Percentiles rank a stretch among this genome's conserved stretches.
phyloP scores from a whole-genome alignment of 2,329 filamentous ascomycete genomes.

The Orbilia javanica region DNA sequence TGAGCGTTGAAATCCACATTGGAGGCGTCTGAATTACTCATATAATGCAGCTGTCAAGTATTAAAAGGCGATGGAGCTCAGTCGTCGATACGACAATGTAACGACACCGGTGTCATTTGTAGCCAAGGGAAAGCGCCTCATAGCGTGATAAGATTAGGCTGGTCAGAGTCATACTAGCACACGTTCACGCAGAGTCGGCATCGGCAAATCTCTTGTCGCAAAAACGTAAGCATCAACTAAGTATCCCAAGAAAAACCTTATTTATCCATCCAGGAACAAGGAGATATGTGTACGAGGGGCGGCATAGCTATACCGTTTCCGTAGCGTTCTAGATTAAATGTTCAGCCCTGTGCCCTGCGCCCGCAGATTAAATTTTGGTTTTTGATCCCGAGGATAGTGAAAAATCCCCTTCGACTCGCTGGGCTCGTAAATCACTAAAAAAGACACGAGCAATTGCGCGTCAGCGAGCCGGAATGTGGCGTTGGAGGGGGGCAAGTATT shows the following conservation, averaged over 20 bases:
- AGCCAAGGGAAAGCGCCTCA: too few relatives aligned
- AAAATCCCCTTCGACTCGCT: neutral
- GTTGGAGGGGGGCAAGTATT: neutral
- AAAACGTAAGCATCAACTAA: neutral
- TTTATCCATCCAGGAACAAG: neutral
- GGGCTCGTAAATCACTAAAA: too few relatives aligned
- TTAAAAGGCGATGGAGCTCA: too few relatives aligned
- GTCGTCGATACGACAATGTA: too few relatives aligned
- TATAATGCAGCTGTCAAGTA: too few relatives aligned
- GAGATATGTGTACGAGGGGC: neutral
- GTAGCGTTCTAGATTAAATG: conserved; percentile 12
- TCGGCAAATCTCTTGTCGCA: neutral
- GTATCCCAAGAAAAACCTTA: conserved; percentile 1
- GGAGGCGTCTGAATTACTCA: too few relatives aligned
- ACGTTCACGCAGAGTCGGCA: neutral
- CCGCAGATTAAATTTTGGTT: conserved; percentile 13
- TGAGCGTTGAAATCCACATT: too few relatives aligned
- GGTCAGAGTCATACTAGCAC: too few relatives aligned
- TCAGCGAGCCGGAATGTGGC: neutral
- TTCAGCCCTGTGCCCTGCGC: conserved; percentile 15
- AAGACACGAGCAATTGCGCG: neutral
- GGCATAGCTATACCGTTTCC: neutral
- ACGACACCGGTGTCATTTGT: too few relatives aligned
- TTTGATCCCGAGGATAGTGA: neutral
- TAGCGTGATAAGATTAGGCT: too few relatives aligned